Conservation (phyloP, 2,329 filamentous ascomycete species). For the Fusarium heterosporum region DNA sequence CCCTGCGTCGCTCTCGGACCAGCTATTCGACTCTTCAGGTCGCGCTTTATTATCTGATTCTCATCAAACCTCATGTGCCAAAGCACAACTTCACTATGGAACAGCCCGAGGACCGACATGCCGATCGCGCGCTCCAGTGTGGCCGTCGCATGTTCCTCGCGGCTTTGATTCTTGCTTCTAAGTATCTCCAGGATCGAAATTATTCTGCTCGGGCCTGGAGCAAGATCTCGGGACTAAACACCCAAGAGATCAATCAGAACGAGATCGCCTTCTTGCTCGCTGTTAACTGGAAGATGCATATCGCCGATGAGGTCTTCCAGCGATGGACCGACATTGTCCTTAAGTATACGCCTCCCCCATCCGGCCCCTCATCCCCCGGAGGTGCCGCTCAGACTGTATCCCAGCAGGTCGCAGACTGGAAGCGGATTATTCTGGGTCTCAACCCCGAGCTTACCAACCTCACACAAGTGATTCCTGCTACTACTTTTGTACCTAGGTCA, state of each 20-base stretch:
- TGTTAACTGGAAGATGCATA: slow-evolving; percentile 95
- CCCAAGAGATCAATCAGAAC: slow-evolving; percentile 94
- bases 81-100: slow-evolving; percentile 87
- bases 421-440: slow-evolving; percentile 67
- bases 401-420: slow-evolving; percentile 67
- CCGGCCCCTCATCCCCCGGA: slow-evolving; percentile 65
- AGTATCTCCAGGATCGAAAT: slow-evolving; percentile 97
- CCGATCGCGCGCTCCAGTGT: slow-evolving; percentile 87
- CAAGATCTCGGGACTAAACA: slow-evolving; percentile 97
- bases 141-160: slow-evolving; percentile 97
- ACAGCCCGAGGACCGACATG: slow-evolving; percentile 78
- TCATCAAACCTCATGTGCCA: slow-evolving; percentile 92
- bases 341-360: slow-evolving; percentile 81
- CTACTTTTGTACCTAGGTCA: slow-evolving; percentile 46
- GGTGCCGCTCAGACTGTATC: slow-evolving; percentile 57
- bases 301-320: slow-evolving; percentile 88
- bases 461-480: slow-evolving; percentile 60
- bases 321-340: slow-evolving; percentile 94
- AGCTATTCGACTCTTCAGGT: slow-evolving; percentile 98
- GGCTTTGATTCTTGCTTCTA: slow-evolving; percentile 93
- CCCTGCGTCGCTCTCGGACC: slow-evolving; percentile 90
- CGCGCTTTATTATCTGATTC: slow-evolving; percentile 92
- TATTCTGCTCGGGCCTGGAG: slow-evolving; percentile 98
- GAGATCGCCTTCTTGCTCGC: slow-evolving; percentile 91
- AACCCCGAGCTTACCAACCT: slow-evolving; percentile 70